phyloP scores from a whole-genome alignment of 305 asterid species.

The Rubia peregrina region DNA sequence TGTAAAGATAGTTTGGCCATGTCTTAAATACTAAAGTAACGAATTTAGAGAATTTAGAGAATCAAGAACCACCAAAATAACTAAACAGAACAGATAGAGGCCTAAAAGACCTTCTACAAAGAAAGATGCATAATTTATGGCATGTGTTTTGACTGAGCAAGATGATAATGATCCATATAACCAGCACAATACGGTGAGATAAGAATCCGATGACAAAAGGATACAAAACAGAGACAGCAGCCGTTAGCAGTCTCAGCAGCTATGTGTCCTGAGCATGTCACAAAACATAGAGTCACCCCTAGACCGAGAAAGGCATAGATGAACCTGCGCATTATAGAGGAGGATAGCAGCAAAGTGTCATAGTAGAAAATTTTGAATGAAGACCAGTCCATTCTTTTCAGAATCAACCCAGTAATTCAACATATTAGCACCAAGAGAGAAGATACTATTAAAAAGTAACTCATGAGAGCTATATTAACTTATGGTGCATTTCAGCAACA shows the following conservation, averaged over 20 bases:
- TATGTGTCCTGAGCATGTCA: conserved; percentile 81
- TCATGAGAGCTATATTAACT: background rate
- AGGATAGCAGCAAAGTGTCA: background rate
- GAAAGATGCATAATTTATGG: background rate
- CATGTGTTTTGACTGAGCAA: background rate
- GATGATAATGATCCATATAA: background rate
- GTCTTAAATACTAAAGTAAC: no score
- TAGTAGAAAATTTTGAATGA: background rate
- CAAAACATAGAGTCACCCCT: conserved; percentile 52
- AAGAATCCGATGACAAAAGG: conserved; percentile 26
- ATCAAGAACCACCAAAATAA: no score
- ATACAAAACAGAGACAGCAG: conserved; percentile 80
- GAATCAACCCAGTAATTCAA: background rate
- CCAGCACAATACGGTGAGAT: background rate
- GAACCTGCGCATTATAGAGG: conserved; percentile 48
- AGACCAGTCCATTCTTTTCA: background rate
- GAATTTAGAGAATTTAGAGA: no score
- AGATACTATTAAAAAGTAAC: no score
- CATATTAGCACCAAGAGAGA: background rate
- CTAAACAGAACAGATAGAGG: no score
- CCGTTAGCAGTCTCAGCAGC: conserved; percentile 91
- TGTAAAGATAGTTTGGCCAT: no score
- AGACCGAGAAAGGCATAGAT: conserved; percentile 65
- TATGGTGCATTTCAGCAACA: background rate
- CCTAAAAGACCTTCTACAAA: no score